These are phyloP conservation scores for Backusella australiensis DNA, from an alignment of 192 early-diverging fungal species.

Conservation along the genomic window DNA sequence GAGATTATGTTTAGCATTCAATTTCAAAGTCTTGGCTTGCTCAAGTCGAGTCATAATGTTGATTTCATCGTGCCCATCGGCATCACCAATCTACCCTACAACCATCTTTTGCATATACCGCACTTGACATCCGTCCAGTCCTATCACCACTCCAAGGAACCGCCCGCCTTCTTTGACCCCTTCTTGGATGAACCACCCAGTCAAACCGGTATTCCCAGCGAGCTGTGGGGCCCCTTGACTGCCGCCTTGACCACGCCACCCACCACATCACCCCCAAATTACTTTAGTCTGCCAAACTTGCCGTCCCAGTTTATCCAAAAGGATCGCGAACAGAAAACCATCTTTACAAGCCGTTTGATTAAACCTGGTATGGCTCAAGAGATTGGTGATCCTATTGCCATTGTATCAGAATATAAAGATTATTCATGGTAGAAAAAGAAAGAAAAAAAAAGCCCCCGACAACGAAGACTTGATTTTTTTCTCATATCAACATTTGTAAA, in stretches of 20 bases:
- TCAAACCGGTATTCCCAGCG: background rate
- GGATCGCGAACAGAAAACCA: conserved; percentile 15
- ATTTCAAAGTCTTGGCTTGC: conserved; percentile 6
- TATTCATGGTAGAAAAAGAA: conserved; percentile 15
- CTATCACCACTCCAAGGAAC: conserved; percentile 23
- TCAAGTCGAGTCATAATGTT: conserved; percentile 13
- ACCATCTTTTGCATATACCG: conserved; percentile 24
- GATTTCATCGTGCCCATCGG: conserved; percentile 34
- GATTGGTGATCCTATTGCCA: conserved; percentile 24
- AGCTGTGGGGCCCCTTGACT: conserved; percentile 17
- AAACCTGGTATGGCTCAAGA: conserved; percentile 17
- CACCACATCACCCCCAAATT: conserved; percentile 23
- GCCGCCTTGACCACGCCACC: conserved; percentile 19
- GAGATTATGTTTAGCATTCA: conserved; percentile 27
- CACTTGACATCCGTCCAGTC: conserved; percentile 25
- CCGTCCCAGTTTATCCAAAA: conserved; percentile 27
- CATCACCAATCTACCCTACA: conserved; percentile 32
- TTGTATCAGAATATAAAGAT: conserved; percentile 11
- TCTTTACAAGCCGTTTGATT: conserved; percentile 22
- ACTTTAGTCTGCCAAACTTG: conserved; percentile 28
- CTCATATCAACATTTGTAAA: background rate
- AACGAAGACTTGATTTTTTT: no score
- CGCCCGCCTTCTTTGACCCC: conserved; percentile 33
- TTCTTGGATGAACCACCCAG: conserved; percentile 31
- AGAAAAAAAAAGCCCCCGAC: background rate